Evolutionary conservation across 2,329 filamentous ascomycete species (phyloP), one percentile per base, ranked within the genome.

Genomic region (Rhinocladiella similis): DNA sequence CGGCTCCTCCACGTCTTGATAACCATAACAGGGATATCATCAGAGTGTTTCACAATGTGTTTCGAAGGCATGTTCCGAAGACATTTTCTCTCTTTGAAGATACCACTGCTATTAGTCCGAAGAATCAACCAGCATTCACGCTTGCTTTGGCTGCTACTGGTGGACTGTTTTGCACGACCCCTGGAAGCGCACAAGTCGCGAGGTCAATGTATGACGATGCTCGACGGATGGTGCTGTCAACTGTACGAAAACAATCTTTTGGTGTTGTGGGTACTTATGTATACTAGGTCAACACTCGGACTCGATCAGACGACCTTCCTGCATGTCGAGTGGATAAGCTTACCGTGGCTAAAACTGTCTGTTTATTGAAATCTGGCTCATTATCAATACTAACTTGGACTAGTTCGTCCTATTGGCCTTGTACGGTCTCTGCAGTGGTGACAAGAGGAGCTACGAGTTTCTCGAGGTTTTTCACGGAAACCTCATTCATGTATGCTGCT

Each of bases 401-500:
- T 20, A 42, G 39, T 42, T 42, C 19, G 39, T 42, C n/a, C 12
- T 42, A 42, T 42, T 42, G n/a, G 39, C 39, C n/a, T 20, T 42
- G 16, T 58, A 58, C 20, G 56, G 51, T 18, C 42, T 58, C 10
- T 58, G 56, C 19, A 51, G 47, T 18, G 56, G 56, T 19, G 51
- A 58, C 47, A 58, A 58, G 42, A 46, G 56, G 42, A 58, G 56
- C 38, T 58, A 51, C 19, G 56, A 58, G 47, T 58, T 58, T 25
- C 46, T 50, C 6, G 56, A 58, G 50, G 50, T 47, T 10, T 58
- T 54, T 16, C 38, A 58, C 41, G 50, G 50, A 13, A 29, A 53
- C 33, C 27, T 53, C 18, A 53, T 53, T 13, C 43, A 48, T 22
- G 54, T 57, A 36, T 45, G 54, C 39, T 33, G 14, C 14, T 42